Conservation (phyloP, 768 basidiomycete genomes). For the Kwoniella pini region DNA sequence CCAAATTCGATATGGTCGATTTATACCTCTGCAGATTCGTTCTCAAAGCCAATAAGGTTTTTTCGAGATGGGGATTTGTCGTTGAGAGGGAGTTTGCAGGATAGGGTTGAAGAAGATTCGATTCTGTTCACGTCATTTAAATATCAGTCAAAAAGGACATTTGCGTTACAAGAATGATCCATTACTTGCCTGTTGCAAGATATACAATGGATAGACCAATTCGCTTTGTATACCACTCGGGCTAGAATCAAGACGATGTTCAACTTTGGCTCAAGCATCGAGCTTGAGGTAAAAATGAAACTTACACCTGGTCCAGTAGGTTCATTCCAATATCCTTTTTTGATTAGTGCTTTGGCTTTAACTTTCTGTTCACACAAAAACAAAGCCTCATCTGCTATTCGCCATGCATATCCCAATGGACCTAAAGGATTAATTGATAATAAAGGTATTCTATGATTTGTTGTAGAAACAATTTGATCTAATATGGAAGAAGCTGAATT, state of each 20-base stretch:
- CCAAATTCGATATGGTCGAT: slow-evolving; percentile 7
- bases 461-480: neutral
- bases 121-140: slow-evolving; percentile 20
- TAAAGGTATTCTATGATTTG: slow-evolving; percentile 26
- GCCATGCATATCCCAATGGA: slow-evolving; percentile 38
- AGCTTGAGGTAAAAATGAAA: slow-evolving; percentile 1
- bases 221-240: slow-evolving; percentile 42
- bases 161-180: no score
- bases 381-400: slow-evolving; percentile 38
- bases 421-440: slow-evolving; percentile 36
- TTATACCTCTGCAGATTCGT: slow-evolving; percentile 26
- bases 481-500: slow-evolving; percentile 8
- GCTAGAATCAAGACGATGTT: slow-evolving; percentile 12
- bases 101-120: slow-evolving; percentile 37
- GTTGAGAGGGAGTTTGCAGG: slow-evolving; percentile 6
- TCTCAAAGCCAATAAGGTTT: slow-evolving; percentile 24
- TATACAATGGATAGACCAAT: slow-evolving; percentile 34
- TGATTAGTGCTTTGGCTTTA: slow-evolving; percentile 2
- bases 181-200: slow-evolving; percentile 31
- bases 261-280: neutral
- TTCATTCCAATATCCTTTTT: slow-evolving; percentile 36
- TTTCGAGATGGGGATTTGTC: slow-evolving; percentile 27
- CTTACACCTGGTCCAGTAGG: slow-evolving; percentile 41
- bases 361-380: slow-evolving; percentile 15
- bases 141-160: no score